A percentile compares a stretch with the other conserved stretches of the same genome.
Evolutionary conservation across 2,329 filamentous ascomycete species (phyloP).

Genomic region (Dactylellina parvicollis): DNA sequence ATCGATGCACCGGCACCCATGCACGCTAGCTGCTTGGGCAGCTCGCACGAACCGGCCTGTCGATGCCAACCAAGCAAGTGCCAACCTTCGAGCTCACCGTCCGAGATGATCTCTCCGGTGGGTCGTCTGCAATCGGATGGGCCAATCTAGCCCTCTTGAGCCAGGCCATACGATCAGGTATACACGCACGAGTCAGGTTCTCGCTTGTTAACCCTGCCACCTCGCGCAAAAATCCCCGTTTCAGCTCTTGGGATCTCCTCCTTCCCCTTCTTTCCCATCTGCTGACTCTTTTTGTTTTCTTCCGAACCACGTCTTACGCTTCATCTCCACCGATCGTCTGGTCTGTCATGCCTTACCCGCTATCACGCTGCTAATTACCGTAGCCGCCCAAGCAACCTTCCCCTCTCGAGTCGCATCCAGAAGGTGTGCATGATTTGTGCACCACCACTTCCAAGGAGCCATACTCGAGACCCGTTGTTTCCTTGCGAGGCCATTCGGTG

Average conservation of each 20-base stretch:
- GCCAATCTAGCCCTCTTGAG: constrained; percentile 1
- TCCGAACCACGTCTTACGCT: constrained; percentile 47
- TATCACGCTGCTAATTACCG: constrained; percentile 41
- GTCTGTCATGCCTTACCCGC: constrained; percentile 34
- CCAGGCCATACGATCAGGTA: background rate
- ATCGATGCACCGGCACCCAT: too few species aligned
- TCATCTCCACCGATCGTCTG: constrained; percentile 51
- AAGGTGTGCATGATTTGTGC: constrained; percentile 45
- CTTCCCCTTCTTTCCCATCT: constrained; percentile 44
- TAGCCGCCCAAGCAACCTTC: constrained; percentile 31
- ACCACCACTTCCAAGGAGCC: constrained; percentile 7
- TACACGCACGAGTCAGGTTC: constrained; percentile 43
- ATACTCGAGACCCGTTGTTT: constrained; percentile 20
- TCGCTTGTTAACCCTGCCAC: constrained; percentile 52
- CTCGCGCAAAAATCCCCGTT: constrained; percentile 54
- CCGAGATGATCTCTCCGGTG: background rate
- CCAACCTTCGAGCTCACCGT: too few species aligned
- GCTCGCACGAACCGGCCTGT: too few species aligned
- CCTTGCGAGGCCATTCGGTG: constrained; percentile 38
- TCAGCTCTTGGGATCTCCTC: constrained; percentile 44
- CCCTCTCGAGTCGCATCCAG: constrained; percentile 18
- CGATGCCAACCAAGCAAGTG: background rate
- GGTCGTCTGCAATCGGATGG: background rate
- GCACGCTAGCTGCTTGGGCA: too few species aligned
- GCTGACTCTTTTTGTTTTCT: constrained; percentile 40